A percentile compares a stretch with the other conserved stretches of the same genome.
These are phyloP conservation scores for Ustilago nuda DNA, from an alignment of 1,284 basidiomycete genomes.

Conservation along the genomic window DNA sequence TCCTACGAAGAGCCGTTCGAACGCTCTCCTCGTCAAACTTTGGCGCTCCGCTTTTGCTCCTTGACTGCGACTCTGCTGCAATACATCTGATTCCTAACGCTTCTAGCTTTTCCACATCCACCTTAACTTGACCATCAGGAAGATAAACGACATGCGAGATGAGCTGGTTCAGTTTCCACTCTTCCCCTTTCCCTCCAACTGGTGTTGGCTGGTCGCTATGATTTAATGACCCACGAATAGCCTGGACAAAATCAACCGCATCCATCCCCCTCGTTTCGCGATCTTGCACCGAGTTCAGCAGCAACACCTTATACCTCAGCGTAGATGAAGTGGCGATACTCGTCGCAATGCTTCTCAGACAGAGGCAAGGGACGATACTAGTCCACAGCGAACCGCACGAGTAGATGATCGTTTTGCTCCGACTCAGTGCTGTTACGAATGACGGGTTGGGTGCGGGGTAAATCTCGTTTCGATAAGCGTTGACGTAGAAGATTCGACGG, in stretches of 20 bases:
- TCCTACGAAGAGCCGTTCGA: conserved; percentile 15
- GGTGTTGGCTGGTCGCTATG: conserved; percentile 46
- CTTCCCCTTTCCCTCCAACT: neutral
- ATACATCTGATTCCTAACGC: conserved; percentile 25
- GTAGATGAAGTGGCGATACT: conserved; percentile 81
- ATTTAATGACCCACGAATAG: conserved; percentile 80
- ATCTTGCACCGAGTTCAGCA: conserved; percentile 89
- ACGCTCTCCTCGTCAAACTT: conserved; percentile 45
- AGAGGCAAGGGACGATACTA: conserved; percentile 86
- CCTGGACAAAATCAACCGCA: conserved; percentile 84
- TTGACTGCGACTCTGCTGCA: conserved; percentile 7
- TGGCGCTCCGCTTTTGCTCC: conserved; percentile 23
- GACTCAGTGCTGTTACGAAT: conserved; percentile 77
- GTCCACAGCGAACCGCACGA: conserved; percentile 93
- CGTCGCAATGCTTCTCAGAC: conserved; percentile 82
- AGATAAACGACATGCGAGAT: conserved; percentile 78
- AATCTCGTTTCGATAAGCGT: conserved; percentile 77
- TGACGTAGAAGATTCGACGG: conserved; percentile 86
- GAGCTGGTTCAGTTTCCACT: conserved; percentile 64
- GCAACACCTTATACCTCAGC: conserved; percentile 83
- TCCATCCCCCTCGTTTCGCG: conserved; percentile 88
- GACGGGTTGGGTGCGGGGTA: conserved; percentile 87
- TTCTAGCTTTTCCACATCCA: conserved; percentile 16
- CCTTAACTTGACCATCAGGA: conserved; percentile 22
- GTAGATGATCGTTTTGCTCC: conserved; percentile 83